These are phyloP conservation scores for Ilex asprella DNA, from an alignment of 257 asterid species.

Conservation along the genomic window DNA sequence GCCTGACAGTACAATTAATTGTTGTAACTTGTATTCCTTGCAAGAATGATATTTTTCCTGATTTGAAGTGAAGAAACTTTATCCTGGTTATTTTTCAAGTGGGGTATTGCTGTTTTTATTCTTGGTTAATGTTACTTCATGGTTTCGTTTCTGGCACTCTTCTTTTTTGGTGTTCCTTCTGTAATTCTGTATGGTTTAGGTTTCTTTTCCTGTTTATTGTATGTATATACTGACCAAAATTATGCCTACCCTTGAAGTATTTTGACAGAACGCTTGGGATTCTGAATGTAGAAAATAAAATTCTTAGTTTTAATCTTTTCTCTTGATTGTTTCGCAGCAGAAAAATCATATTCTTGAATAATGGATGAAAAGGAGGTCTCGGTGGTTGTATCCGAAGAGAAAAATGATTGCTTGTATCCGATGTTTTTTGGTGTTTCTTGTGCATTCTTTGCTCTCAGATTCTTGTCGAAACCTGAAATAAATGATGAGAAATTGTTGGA, in stretches of 20 bases:
- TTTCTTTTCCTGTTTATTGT: too few relatives aligned
- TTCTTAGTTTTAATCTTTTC: not conserved
- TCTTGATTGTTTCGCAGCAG: not conserved
- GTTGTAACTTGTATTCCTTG: too few relatives aligned
- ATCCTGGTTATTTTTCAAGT: too few relatives aligned
- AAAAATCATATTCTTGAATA: slow-evolving; percentile 9
- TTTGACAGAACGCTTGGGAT: not conserved
- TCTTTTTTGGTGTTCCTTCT: not conserved
- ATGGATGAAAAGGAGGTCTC: slow-evolving; percentile 59
- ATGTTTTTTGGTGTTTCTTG: slow-evolving; percentile 75
- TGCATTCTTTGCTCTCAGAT: slow-evolving; percentile 55
- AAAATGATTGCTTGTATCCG: slow-evolving; percentile 41
- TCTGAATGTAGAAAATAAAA: too few relatives aligned
- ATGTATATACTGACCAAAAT: too few relatives aligned
- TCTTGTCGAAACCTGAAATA: slow-evolving; percentile 43
- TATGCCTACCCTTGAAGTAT: not conserved
- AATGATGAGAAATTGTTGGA: slow-evolving; percentile 52
- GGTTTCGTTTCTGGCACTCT: too few relatives aligned
- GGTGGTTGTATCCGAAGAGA: slow-evolving; percentile 30
- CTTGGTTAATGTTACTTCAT: too few relatives aligned
- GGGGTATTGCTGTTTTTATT: too few relatives aligned
- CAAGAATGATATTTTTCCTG: not conserved
- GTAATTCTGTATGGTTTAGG: not conserved
- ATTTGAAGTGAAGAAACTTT: too few relatives aligned
- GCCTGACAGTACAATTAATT: not conserved